Conservation (phyloP, 257 asterid genomes). For the Gardenia jasminoides region DNA sequence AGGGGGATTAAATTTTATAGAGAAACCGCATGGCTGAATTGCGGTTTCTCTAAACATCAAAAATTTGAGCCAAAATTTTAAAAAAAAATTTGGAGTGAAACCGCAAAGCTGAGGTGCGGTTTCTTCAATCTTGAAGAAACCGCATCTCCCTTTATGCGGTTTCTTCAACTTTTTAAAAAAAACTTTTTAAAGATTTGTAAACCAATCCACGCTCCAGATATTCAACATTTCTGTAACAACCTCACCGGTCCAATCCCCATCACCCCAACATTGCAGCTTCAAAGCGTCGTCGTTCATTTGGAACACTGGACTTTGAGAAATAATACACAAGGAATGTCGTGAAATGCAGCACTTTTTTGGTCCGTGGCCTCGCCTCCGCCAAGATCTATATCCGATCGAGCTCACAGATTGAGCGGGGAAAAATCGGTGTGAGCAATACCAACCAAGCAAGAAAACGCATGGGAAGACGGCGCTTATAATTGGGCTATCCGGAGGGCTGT, state of each 20-base stretch:
- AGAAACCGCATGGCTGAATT: no score
- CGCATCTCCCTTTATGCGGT: no score
- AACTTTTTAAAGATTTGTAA: no score
- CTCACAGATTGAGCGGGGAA: conserved; percentile 27
- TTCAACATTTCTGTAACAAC: conserved; percentile 67
- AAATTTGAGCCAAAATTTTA: no score
- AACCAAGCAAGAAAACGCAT: conserved; percentile 23
- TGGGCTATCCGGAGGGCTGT: conserved; percentile 49
- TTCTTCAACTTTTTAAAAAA: no score
- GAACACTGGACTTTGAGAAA: conserved; percentile 66
- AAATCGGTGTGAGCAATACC: neutral
- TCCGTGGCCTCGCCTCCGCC: conserved; percentile 24
- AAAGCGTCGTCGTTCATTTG: conserved; percentile 44
- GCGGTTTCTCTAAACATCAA: no score
- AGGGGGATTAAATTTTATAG: no score
- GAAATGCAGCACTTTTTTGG: conserved; percentile 57
- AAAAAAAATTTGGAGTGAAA: no score
- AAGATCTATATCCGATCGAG: conserved; percentile 30
- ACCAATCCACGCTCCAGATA: conserved; percentile 51
- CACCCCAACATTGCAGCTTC: conserved; percentile 58
- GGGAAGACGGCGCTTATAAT: conserved; percentile 40
- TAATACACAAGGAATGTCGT: conserved; percentile 55
- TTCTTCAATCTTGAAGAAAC: no score
- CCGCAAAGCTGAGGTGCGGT: no score
- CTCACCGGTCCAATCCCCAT: conserved; percentile 77